Conservation (phyloP, 148 eudicot species). For the Fagopyrum homotropicum region DNA sequence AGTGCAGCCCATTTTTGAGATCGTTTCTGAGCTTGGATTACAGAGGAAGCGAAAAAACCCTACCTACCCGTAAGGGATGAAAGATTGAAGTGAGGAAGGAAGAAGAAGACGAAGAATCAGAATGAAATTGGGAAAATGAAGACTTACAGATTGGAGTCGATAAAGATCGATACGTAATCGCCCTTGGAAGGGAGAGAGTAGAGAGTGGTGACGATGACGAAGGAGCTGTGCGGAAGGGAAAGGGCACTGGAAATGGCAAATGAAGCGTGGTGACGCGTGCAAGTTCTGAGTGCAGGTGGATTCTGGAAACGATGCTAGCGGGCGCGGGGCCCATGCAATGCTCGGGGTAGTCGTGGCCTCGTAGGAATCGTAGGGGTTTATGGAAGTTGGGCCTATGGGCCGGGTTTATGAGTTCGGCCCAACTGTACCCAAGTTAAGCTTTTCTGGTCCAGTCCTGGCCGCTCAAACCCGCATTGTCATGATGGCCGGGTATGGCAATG, state of each 20-base stretch:
- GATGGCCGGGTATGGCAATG: no score
- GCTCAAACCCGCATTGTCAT: no score
- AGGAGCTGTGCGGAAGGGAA: slow-evolving; percentile 5
- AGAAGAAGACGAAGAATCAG: not conserved
- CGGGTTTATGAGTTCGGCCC: not conserved
- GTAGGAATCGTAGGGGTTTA: not conserved
- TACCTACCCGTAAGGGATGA: slow-evolving; percentile 10
- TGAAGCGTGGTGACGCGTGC: slow-evolving; percentile 13
- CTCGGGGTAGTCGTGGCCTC: not conserved
- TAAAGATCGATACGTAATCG: not conserved
- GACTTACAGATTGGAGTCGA: slow-evolving; percentile 3
- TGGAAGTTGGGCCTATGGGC: not conserved
- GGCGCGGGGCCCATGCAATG: not conserved
- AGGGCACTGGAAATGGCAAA: not conserved
- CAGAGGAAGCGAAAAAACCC: slow-evolving; percentile 16
- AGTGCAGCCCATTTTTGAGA: slow-evolving; percentile 70
- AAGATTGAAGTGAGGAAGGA: not conserved
- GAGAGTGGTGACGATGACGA: not conserved
- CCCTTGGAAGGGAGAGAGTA: not conserved
- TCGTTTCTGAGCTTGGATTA: not conserved
- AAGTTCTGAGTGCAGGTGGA: slow-evolving; percentile 8
- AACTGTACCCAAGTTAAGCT: not conserved
- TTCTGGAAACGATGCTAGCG: not conserved
- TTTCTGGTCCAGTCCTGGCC: no score
- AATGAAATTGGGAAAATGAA: not conserved